Conservation (phyloP, 768 basidiomycete genomes). For the Hygrophorus pudorinus region DNA sequence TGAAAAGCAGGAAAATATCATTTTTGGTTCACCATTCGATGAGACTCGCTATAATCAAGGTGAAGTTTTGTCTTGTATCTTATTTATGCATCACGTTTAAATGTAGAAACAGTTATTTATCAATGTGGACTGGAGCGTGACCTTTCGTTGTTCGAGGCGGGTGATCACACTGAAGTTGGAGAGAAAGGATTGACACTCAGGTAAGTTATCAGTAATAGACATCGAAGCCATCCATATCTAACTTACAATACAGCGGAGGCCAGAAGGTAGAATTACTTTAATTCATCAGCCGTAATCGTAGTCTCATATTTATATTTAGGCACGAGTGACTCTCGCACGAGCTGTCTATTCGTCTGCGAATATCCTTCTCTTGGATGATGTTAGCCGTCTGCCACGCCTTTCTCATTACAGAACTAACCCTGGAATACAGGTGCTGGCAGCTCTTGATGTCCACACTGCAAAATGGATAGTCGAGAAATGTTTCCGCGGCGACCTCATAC, state of each 20-base stretch:
- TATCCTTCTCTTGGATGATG: constrained; percentile 64
- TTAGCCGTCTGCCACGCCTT: constrained; percentile 50
- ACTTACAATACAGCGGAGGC: constrained; percentile 24
- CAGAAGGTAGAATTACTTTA: constrained; percentile 22
- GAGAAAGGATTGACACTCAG: constrained; percentile 56
- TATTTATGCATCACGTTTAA: background rate
- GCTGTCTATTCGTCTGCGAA: constrained; percentile 43
- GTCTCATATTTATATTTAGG: constrained; percentile 25
- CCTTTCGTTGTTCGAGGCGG: constrained; percentile 56
- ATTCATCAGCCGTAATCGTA: background rate
- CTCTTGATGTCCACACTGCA: constrained; percentile 53
- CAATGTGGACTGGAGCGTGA: constrained; percentile 72
- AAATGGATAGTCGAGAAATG: constrained; percentile 75
- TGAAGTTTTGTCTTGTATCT: background rate
- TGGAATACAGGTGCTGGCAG: background rate
- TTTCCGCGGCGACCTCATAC: constrained; percentile 67
- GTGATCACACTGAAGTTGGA: constrained; percentile 62
- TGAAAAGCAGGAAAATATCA: constrained; percentile 53
- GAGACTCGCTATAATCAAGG: constrained; percentile 64
- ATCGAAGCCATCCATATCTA: background rate
- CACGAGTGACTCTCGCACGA: constrained; percentile 34
- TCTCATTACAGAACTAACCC: constrained; percentile 3
- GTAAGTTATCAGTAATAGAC: constrained; percentile 3
- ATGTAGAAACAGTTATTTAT: constrained; percentile 36
- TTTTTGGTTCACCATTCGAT: constrained; percentile 71